These are phyloP conservation scores for Diaporthe aspalathi DNA, from an alignment of 2,329 filamentous ascomycete species.

Conservation along the genomic window DNA sequence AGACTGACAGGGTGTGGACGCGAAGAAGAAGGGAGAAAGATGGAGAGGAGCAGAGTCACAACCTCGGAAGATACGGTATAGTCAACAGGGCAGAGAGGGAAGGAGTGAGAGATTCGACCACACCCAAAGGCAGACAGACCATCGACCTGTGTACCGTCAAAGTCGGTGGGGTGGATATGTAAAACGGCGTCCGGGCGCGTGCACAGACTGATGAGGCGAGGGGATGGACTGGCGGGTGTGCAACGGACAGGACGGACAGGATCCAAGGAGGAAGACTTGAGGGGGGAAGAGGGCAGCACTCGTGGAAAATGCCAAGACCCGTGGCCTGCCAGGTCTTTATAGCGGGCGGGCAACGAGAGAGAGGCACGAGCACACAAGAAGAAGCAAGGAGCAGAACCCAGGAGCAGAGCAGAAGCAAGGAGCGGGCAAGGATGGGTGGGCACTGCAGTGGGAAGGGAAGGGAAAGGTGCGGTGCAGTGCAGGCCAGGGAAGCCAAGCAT, in stretches of 20 bases:
- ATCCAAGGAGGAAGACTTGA: conserved; percentile 6
- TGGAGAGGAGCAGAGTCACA: neutral
- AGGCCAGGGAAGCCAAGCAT: no score
- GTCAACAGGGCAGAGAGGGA: neutral
- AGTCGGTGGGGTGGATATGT: no score
- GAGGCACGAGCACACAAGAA: conserved; percentile 12
- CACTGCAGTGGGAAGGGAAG: no score
- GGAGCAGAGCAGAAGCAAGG: conserved; percentile 6
- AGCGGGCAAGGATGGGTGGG: neutral
- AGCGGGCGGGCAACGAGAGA: neutral
- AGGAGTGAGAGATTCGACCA: conserved; percentile 4
- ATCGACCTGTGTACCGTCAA: neutral
- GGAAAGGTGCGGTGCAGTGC: no score
- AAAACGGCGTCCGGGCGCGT: neutral
- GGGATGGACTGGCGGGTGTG: neutral
- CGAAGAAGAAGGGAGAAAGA: neutral
- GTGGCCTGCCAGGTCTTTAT: conserved; percentile 9
- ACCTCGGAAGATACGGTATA: neutral
- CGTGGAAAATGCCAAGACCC: conserved; percentile 24
- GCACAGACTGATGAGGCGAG: conserved; percentile 20
- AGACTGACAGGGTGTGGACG: neutral
- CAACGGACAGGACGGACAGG: conserved; percentile 3
- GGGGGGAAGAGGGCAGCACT: neutral
- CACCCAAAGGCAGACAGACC: neutral
- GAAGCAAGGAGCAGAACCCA: neutral